These are phyloP conservation scores for Globisporangium abappressorium DNA, from an alignment of 352 stramenopile species.

Conservation along the genomic window DNA sequence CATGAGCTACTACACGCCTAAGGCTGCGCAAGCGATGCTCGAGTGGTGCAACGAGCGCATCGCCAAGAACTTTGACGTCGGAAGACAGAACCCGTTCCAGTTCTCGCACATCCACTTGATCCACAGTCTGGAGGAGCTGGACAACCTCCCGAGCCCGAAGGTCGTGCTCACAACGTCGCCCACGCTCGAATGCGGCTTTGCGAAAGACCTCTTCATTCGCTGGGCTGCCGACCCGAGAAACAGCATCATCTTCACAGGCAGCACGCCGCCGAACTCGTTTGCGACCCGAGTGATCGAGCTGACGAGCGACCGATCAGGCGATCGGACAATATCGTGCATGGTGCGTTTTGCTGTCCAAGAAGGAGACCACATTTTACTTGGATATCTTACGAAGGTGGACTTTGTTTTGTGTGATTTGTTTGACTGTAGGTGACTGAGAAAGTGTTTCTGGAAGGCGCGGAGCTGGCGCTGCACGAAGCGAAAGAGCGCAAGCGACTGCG, in stretches of 20 bases:
- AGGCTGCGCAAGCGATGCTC: slow-evolving; percentile 86
- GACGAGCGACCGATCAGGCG: slow-evolving; percentile 40
- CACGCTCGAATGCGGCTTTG: slow-evolving; percentile 76
- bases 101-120: slow-evolving; percentile 89
- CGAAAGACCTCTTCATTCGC: slow-evolving; percentile 82
- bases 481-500: slow-evolving; percentile 83
- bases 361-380: background rate
- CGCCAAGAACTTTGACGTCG: slow-evolving; percentile 88
- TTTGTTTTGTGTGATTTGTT: background rate
- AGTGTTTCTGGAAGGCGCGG: slow-evolving; percentile 79
- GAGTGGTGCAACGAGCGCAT: slow-evolving; percentile 90
- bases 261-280: slow-evolving; percentile 58
- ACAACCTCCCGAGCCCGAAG: slow-evolving; percentile 82
- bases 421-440: slow-evolving; percentile 44
- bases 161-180: slow-evolving; percentile 81
- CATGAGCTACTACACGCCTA: slow-evolving; percentile 89
- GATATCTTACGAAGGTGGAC: background rate
- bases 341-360: slow-evolving; percentile 23
- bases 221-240: slow-evolving; percentile 76
- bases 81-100: slow-evolving; percentile 86
- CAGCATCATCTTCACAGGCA: slow-evolving; percentile 83
- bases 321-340: slow-evolving; percentile 55
- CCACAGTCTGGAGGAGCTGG: slow-evolving; percentile 83
- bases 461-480: slow-evolving; percentile 82
- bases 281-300: slow-evolving; percentile 65